Base-by-base conservation (phyloP, 2,329 filamentous ascomycete genomes). In the Celoporthe dispersa region DNA sequence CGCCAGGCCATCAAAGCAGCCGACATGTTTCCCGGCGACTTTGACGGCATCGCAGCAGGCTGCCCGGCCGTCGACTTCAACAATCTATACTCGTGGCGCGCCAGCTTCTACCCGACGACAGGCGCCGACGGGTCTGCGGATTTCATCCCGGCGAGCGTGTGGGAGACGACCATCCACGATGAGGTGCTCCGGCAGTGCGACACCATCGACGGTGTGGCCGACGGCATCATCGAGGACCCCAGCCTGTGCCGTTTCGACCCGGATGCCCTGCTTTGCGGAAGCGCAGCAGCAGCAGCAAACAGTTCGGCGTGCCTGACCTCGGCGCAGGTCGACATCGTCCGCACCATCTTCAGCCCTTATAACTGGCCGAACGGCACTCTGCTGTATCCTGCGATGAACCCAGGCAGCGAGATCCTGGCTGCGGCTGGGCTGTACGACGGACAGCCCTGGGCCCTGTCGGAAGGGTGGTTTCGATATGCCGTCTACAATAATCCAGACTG, bases 21-120 rank as follows among this genome's bases (percentile, higher is more conserved):
- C 0, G 83, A 90, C 73, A 75, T 78, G 19, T 88, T 83, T 71
- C 86, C 88, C 0, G 79, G 84, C 0, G 86, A 89, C 71, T 90
- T 88, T 66, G 86, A 90, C 66, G 87, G 87, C 28, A 82, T 88
- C 31, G 77, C 89, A 1, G 86, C 85, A 2, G 84, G 85, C 2
- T 75, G 76, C n/a, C 79, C 81, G 6, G 85, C 85, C 9, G 71
- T 80, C 3, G 76, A 79, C 69, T 81, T 81, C 64, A 78, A 77
- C 61, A 74, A 75, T 44, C 73, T 81, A 1, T 76, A 78, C 59
- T 76, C 77, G 8, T 77, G 75, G 75, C 72, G 67, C 80, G 83
- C 83, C 84, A 82, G 81, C 83, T 80, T 22, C 33, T 80, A 83
- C 73, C 73, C 85, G 79, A 59, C 76, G n/a, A 74, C 75, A 3